phyloP scores from a whole-genome alignment of 2,329 filamentous ascomycete genomes.

The Sporothrix brunneoviolacea region DNA sequence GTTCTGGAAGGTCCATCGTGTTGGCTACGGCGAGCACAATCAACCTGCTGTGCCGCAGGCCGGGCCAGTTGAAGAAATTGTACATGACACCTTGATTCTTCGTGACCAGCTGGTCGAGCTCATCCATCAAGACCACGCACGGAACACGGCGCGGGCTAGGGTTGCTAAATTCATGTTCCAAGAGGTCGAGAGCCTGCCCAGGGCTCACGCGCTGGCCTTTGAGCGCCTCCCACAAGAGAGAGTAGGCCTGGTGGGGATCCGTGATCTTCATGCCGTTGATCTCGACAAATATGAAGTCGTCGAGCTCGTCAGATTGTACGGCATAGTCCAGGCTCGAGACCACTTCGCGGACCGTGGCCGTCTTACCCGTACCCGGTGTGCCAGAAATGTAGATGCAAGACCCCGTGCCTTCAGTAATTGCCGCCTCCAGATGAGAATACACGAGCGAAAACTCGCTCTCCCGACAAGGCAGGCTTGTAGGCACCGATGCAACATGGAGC shows the following conservation, averaged over 20 bases:
- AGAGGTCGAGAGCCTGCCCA: constrained; percentile 79
- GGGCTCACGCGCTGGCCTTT: constrained; percentile 90
- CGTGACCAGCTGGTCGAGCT: constrained; percentile 94
- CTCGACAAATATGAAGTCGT: constrained; percentile 98
- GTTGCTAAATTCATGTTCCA: constrained; percentile 88
- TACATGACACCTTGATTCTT: constrained; percentile 99
- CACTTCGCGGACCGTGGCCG: constrained; percentile 92
- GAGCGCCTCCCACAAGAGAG: constrained; percentile 89
- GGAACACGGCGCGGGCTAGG: constrained; percentile 87
- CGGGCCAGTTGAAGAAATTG: constrained; percentile 99
- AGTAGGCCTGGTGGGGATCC: constrained; percentile 93
- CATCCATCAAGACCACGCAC: constrained; percentile 97
- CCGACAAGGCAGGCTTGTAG: constrained; percentile 79
- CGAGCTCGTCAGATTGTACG: constrained; percentile 81
- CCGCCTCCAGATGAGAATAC: constrained; percentile 87
- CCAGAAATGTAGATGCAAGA: constrained; percentile 98
- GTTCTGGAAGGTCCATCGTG: constrained; percentile 95
- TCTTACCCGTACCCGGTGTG: constrained; percentile 97
- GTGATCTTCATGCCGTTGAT: constrained; percentile 99
- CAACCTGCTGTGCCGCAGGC: constrained; percentile 79
- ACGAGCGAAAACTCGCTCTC: constrained; percentile 88
- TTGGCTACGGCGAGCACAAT: constrained; percentile 97
- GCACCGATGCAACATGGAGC: constrained; percentile 90
- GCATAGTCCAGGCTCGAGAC: constrained; percentile 83
- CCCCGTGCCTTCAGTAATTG: constrained; percentile 87